Percentiles rank a stretch among this genome's conserved stretches.
These are phyloP conservation scores for Parmelia sp. DNA, from an alignment of 495 filamentous ascomycete genomes.

Conservation along the genomic window DNA sequence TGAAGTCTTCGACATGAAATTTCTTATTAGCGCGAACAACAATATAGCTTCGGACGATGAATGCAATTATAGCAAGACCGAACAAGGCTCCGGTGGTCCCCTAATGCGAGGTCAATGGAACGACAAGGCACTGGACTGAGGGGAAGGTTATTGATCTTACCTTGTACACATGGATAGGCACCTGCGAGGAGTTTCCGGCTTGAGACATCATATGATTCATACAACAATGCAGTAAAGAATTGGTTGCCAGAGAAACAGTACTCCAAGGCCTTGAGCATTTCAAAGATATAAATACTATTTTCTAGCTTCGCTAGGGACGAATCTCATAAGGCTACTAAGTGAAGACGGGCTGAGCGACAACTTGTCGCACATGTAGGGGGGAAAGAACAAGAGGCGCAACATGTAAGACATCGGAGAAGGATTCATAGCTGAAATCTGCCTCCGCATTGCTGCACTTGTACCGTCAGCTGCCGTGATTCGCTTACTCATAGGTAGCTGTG, in stretches of 20 bases:
- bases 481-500: neutral
- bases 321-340: neutral
- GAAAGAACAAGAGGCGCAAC: neutral
- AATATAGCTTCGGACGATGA: slow-evolving; percentile 14
- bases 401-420: neutral
- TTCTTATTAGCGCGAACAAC: slow-evolving; percentile 8
- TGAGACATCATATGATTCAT: neutral
- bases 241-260: neutral
- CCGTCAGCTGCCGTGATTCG: neutral
- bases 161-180: slow-evolving; percentile 4
- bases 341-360: neutral
- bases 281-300: neutral
- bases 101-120: neutral
- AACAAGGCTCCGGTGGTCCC: slow-evolving; percentile 17
- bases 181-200: slow-evolving; percentile 23
- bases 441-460: neutral
- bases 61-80: slow-evolving; percentile 17
- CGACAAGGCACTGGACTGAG: neutral
- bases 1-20: slow-evolving; percentile 12
- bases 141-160: neutral
- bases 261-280: neutral
- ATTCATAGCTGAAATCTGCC: neutral
- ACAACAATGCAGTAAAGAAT: neutral
- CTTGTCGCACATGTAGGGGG: neutral
- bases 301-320: neutral